Base-by-base conservation (phyloP, 345 rosid species). In the Arabidopsis suecica region DNA sequence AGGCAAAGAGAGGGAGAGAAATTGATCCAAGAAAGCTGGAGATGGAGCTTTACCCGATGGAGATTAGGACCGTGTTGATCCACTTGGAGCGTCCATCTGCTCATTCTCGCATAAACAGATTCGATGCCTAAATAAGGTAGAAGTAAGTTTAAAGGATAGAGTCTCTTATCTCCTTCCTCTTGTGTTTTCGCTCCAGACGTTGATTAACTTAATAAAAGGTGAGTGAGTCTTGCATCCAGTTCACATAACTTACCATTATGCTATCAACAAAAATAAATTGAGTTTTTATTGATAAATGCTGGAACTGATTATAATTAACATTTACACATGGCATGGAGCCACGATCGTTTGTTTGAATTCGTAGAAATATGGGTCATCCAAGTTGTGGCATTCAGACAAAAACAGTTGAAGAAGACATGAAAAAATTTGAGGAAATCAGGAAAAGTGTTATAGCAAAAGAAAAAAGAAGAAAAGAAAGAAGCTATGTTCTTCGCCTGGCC, bases 41-140 rank as follows among this genome's bases (percentile, higher is more conserved):
- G 30, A 86, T 88, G 62, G 98, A 90, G 79, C 92, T 93, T 5
- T 86, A 80, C 22, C 93, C 97, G 0, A 93, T 93, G 98, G 98
- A 93, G 82, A 87, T 91, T 61, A 87, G 96, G 8, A 88, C 97
- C 9, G 87, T 91, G 71, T 22, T 83, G 37, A 66, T 93, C 1
- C 83, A 78, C 72, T 84, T 89, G 5, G 84, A 77, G 61, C 41
- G 51, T 18, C 71, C 65, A 69, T 25, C 36, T 34, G 55, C 75
- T 25, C 72, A 50, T 55, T 64, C 68, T 44, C 73, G 55, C 20
- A 55, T 13, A 34, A 47, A 69, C n/a, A 13, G 58, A 65, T 78
- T 78, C 6, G 77, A 80, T 41, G 65, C 42, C 58, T 20, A 55
- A 56, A 48, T 56, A 33, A 66, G 57, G 18, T 61, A 48, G 47